phyloP scores from a whole-genome alignment of 805 yeast genomes.

The Wickerhamomyces rabaulensis region DNA sequence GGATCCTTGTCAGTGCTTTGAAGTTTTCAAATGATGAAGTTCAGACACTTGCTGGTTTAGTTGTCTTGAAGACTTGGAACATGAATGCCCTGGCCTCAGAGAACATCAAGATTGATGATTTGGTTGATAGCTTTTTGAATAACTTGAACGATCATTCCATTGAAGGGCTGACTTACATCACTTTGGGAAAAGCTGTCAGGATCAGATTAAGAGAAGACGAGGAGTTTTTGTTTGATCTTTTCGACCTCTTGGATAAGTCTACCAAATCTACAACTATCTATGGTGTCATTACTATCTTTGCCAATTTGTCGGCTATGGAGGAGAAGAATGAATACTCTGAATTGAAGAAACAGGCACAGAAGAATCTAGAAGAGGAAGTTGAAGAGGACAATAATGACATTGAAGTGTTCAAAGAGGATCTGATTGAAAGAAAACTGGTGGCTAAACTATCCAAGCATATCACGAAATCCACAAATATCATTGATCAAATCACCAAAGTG shows the following conservation, averaged over 20 bases:
- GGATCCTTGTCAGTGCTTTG: conserved; percentile 34
- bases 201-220: conserved; percentile 32
- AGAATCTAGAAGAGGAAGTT: conserved; percentile 18
- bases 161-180: conserved; percentile 49
- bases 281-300: conserved; percentile 29
- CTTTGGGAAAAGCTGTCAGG: conserved; percentile 35
- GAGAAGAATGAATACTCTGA: conserved; percentile 24
- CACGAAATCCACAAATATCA: conserved; percentile 14
- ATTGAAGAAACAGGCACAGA: conserved; percentile 27
- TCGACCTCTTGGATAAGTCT: conserved; percentile 19
- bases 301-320: conserved; percentile 26
- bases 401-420: conserved; percentile 14
- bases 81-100: conserved; percentile 29
- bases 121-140: conserved; percentile 26
- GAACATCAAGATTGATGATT: conserved; percentile 24
- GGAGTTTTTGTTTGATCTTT: conserved; percentile 27
- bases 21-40: conserved; percentile 17
- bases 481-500: conserved; percentile 27
- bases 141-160: conserved; percentile 22
- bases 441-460: conserved; percentile 9
- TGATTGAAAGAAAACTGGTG: conserved; percentile 18
- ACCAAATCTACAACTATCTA: conserved; percentile 16
- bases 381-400: conserved; percentile 10
- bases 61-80: conserved; percentile 55
- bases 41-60: conserved; percentile 36